Percentiles rank a stretch among this genome's conserved stretches.
phyloP scores from a whole-genome alignment of 2,329 filamentous ascomycete species.

The Colletotrichum endophyticum region DNA sequence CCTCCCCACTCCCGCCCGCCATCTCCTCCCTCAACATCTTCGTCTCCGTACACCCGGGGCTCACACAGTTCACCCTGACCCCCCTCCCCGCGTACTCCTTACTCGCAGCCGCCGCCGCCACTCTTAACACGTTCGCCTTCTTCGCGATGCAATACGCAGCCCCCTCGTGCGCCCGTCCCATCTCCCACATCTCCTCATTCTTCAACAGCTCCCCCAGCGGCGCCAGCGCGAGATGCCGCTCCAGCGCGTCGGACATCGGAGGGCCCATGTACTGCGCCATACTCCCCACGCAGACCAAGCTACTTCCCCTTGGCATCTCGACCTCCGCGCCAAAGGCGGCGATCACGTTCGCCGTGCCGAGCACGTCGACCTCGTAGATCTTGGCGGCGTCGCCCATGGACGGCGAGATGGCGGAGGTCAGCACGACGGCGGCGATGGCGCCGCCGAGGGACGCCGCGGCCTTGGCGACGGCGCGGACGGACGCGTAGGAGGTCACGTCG shows the following conservation, averaged over 20 bases:
- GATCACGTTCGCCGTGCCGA: neutral
- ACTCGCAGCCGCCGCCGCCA: neutral
- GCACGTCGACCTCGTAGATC: neutral
- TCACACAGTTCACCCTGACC: neutral
- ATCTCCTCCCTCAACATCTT: conserved; percentile 2
- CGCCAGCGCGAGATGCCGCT: neutral
- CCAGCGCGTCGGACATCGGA: neutral
- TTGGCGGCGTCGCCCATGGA: neutral
- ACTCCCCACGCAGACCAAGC: neutral
- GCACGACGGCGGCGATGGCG: neutral
- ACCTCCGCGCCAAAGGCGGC: neutral
- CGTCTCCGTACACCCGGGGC: neutral
- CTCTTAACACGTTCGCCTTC: neutral
- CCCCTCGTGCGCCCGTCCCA: neutral
- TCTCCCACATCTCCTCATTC: neutral
- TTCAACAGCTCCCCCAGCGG: neutral
- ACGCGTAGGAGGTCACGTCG: neutral
- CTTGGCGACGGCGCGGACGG: neutral
- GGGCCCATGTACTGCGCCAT: neutral
- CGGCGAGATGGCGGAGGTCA: neutral
- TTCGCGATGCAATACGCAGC: neutral
- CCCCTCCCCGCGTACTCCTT: neutral
- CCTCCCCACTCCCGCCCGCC: neutral
- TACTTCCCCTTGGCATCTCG: neutral
- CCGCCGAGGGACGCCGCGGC: neutral